Percentiles rank a stretch among this genome's conserved stretches.
Evolutionary conservation across 805 yeast species (phyloP).

Genomic region (Yarrowia osloensis): DNA sequence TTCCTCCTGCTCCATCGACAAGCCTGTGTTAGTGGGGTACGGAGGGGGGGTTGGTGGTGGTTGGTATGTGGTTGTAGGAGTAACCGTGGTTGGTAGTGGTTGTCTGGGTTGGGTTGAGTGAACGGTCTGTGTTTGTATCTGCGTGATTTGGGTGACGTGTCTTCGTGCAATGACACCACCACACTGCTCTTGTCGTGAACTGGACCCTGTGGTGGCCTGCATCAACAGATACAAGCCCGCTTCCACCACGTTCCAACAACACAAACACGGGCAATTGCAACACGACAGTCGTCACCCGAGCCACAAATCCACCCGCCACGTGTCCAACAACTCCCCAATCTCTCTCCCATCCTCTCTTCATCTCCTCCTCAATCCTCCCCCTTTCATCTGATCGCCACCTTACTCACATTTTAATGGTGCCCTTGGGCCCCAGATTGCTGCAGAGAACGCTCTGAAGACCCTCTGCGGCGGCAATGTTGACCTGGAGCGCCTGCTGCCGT

Average conservation of each 20-base stretch:
- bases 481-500: conserved; percentile 92
- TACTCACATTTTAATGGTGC: conserved; percentile 78
- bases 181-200: background rate
- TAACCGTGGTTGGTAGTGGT: background rate
- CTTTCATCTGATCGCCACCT: conserved; percentile 33
- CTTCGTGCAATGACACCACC: too few relatives aligned
- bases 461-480: conserved; percentile 93
- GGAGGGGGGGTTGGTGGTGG: background rate
- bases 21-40: conserved; percentile 40
- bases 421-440: conserved; percentile 94
- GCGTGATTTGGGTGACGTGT: too few relatives aligned
- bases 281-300: too few relatives aligned
- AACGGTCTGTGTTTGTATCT: too few relatives aligned
- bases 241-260: background rate
- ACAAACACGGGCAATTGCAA: background rate
- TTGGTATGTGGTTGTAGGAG: too few relatives aligned
- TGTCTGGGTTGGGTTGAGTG: too few relatives aligned
- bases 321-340: background rate
- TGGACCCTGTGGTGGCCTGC: too few relatives aligned
- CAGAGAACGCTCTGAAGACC: conserved; percentile 92
- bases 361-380: background rate
- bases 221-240: too few relatives aligned
- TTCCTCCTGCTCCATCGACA: conserved; percentile 94
- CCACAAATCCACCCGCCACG: background rate
- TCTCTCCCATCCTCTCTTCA: background rate